Evolutionary conservation across 345 rosid genomes (phyloP).

Genomic region (Psidium guajava): DNA sequence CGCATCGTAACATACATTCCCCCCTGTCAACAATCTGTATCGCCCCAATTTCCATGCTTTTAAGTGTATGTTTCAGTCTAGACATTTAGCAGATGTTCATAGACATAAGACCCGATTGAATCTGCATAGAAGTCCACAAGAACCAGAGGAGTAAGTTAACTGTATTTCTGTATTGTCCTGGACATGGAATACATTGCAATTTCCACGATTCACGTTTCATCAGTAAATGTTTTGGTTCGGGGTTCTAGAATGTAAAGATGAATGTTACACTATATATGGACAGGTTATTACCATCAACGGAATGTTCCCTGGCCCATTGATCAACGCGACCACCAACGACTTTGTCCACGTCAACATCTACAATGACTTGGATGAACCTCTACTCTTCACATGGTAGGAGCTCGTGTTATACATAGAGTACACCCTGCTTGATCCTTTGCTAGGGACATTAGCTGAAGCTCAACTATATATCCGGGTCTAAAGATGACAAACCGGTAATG

Average conservation of each 20-base stretch:
- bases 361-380: constrained; percentile 48
- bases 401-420: not conserved
- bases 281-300: constrained; percentile 53
- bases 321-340: constrained; percentile 47
- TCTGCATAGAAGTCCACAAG: not conserved
- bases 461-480: not conserved
- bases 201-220: not conserved
- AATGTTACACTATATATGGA: not conserved
- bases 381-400: constrained; percentile 54
- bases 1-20: not conserved
- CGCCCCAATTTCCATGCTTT: not conserved
- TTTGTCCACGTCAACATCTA: constrained; percentile 30
- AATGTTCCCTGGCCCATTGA: constrained; percentile 58
- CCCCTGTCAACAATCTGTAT: not conserved
- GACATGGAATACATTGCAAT: not conserved
- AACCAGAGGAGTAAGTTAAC: not conserved
- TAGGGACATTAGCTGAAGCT: not conserved
- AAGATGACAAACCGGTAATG: not conserved
- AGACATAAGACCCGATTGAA: not conserved
- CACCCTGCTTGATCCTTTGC: not conserved
- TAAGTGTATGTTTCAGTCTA: not conserved
- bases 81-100: not conserved
- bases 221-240: not conserved
- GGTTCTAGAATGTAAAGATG: not conserved
- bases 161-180: not conserved